A percentile compares a stretch with the other conserved stretches of the same genome.
Conservation (phyloP, 768 basidiomycete species). For the Pleurotus giganteus region DNA sequence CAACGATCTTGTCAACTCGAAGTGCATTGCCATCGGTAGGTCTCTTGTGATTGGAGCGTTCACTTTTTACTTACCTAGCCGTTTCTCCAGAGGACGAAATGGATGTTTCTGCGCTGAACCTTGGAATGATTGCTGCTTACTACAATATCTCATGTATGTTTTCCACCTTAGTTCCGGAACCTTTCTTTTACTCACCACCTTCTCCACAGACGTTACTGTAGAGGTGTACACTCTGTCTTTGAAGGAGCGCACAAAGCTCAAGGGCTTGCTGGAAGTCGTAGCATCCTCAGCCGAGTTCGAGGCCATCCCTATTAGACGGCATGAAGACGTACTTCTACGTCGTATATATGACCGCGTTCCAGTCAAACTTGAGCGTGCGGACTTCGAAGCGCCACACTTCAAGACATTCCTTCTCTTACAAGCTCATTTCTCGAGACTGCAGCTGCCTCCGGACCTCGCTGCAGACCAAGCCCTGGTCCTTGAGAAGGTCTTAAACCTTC, state of each 20-base stretch:
- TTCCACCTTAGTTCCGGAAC: background rate
- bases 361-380: constrained; percentile 79
- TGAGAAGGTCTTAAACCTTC: constrained; percentile 85
- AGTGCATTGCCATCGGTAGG: constrained; percentile 88
- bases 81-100: constrained; percentile 76
- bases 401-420: constrained; percentile 97
- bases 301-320: constrained; percentile 88
- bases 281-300: constrained; percentile 98
- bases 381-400: constrained; percentile 96
- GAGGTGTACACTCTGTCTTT: constrained; percentile 96
- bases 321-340: constrained; percentile 82
- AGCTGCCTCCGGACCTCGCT: constrained; percentile 89
- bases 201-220: constrained; percentile 90
- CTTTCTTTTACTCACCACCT: constrained; percentile 14
- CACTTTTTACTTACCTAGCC: background rate
- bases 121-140: constrained; percentile 98
- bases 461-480: constrained; percentile 88
- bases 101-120: constrained; percentile 87
- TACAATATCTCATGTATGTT: constrained; percentile 88
- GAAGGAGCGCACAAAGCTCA: constrained; percentile 95
- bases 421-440: constrained; percentile 93
- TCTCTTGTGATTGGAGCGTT: too few relatives aligned
- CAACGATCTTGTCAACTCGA: constrained; percentile 88
- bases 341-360: constrained; percentile 96
- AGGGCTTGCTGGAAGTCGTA: constrained; percentile 94